phyloP scores from a whole-genome alignment of 805 yeast genomes.

The Saccharomycopsis amapae region DNA sequence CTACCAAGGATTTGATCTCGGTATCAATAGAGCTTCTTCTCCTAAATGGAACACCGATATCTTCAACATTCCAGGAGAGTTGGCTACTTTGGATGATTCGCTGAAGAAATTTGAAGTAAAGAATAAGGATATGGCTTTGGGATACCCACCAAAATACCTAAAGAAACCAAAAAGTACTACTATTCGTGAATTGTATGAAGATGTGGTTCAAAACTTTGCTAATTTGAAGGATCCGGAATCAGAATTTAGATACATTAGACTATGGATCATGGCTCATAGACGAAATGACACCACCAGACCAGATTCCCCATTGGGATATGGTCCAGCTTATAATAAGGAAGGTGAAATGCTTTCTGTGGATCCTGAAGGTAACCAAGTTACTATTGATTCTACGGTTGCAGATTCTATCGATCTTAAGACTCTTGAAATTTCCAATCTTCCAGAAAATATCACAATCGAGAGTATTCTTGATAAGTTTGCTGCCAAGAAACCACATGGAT shows the following conservation, averaged over 20 bases:
- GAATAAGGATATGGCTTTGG: not conserved
- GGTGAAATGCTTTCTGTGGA: slow-evolving; percentile 20
- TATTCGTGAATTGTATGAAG: slow-evolving; percentile 42
- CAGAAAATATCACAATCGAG: slow-evolving; percentile 30
- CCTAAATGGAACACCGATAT: slow-evolving; percentile 22
- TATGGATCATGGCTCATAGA: slow-evolving; percentile 62
- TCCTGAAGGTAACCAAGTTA: slow-evolving; percentile 7
- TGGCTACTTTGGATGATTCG: slow-evolving; percentile 1
- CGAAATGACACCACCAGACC: slow-evolving; percentile 68
- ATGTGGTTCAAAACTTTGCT: slow-evolving; percentile 37
- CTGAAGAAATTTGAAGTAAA: not conserved
- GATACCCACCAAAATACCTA: slow-evolving; percentile 20
- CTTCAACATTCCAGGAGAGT: slow-evolving; percentile 19
- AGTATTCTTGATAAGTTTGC: slow-evolving; percentile 43
- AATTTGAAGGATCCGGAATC: slow-evolving; percentile 28
- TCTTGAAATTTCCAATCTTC: slow-evolving; percentile 20
- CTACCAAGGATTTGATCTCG: slow-evolving; percentile 70
- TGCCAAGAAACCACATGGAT: slow-evolving; percentile 40
- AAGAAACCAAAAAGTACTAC: slow-evolving; percentile 52
- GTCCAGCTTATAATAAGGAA: slow-evolving; percentile 21
- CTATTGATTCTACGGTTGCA: not conserved
- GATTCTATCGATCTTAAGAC: not conserved
- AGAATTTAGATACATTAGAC: slow-evolving; percentile 36
- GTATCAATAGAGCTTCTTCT: slow-evolving; percentile 44
- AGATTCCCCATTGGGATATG: slow-evolving; percentile 33